A percentile compares a stretch with the other conserved stretches of the same genome.
phyloP scores from a whole-genome alignment of 2,329 filamentous ascomycete species.

The Diplodia intermedia region DNA sequence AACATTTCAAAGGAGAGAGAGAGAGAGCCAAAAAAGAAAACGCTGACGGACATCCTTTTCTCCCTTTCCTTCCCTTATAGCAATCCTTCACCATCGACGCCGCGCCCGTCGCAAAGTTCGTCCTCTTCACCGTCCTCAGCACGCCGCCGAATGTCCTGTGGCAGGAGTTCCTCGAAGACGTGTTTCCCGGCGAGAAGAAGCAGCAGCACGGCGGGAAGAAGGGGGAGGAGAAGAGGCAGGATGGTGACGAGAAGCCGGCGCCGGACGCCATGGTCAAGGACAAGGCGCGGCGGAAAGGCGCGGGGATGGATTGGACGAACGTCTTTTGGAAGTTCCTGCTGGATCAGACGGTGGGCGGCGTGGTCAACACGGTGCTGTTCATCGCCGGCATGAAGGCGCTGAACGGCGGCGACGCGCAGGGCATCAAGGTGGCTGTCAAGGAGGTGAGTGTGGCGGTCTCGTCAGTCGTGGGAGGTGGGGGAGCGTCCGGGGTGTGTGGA shows the following conservation, averaged over 20 bases:
- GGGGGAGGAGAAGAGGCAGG: no score
- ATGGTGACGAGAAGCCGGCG: slow-evolving; percentile 40
- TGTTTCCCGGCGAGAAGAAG: slow-evolving; percentile 68
- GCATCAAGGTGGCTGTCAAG: slow-evolving; percentile 34
- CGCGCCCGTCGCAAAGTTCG: slow-evolving; percentile 75
- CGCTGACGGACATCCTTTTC: slow-evolving; percentile 1
- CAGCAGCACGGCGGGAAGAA: background rate
- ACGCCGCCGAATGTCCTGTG: slow-evolving; percentile 86
- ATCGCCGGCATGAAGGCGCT: slow-evolving; percentile 64
- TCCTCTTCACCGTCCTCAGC: slow-evolving; percentile 73
- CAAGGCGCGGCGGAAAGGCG: slow-evolving; percentile 48
- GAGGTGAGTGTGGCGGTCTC: slow-evolving; percentile 33
- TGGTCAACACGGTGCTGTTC: slow-evolving; percentile 70
- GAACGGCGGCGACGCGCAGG: slow-evolving; percentile 37
- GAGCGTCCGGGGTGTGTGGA: no score
- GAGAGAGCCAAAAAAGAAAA: background rate
- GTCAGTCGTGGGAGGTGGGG: background rate
- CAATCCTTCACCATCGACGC: slow-evolving; percentile 68
- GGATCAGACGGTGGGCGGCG: slow-evolving; percentile 72
- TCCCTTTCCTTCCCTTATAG: slow-evolving; percentile 53
- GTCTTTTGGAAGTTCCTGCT: slow-evolving; percentile 71
- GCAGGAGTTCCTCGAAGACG: slow-evolving; percentile 79
- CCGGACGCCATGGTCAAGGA: slow-evolving; percentile 36
- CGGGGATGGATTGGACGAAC: slow-evolving; percentile 57
- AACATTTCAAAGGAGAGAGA: background rate